Evolutionary conservation across 2,329 filamentous ascomycete genomes (phyloP).

Genomic region (Stagonosporopsis rhizophila): DNA sequence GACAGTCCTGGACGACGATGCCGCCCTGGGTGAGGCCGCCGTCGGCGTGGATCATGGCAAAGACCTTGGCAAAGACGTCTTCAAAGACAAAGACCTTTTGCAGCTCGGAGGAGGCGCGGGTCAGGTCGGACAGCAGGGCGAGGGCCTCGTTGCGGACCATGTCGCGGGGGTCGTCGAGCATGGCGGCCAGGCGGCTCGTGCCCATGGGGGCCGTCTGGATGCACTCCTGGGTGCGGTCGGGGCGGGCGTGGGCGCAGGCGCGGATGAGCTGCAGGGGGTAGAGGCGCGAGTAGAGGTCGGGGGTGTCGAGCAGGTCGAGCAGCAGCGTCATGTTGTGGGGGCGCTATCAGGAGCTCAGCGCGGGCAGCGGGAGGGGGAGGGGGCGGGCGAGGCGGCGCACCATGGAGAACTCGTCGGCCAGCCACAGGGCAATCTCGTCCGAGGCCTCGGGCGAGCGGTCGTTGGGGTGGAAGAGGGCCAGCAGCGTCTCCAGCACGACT

Average conservation of each 20-base stretch:
- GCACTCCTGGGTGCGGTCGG: constrained; percentile 93
- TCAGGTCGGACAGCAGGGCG: constrained; percentile 85
- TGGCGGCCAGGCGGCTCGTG: constrained; percentile 82
- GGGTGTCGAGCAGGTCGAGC: constrained; percentile 84
- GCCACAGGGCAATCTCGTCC: constrained; percentile 93
- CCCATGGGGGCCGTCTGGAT: constrained; percentile 88
- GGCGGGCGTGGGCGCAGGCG: constrained; percentile 82
- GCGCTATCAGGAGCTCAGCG: constrained; percentile 67
- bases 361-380: constrained; percentile 25
- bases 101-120: constrained; percentile 83
- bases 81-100: constrained; percentile 97
- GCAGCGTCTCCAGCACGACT: constrained; percentile 89
- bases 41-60: constrained; percentile 80
- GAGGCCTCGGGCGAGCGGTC: constrained; percentile 80
- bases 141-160: constrained; percentile 85
- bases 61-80: constrained; percentile 87
- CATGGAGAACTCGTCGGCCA: constrained; percentile 98
- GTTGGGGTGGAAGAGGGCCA: constrained; percentile 86
- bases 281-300: constrained; percentile 88
- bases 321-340: constrained; percentile 96
- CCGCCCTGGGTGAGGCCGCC: constrained; percentile 83
- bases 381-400: constrained; percentile 53
- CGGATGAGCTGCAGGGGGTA: constrained; percentile 90
- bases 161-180: constrained; percentile 84
- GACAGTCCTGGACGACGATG: constrained; percentile 87